These are phyloP conservation scores for Raffaelea albimanens DNA, from an alignment of 2,329 filamentous ascomycete species.

Conservation along the genomic window DNA sequence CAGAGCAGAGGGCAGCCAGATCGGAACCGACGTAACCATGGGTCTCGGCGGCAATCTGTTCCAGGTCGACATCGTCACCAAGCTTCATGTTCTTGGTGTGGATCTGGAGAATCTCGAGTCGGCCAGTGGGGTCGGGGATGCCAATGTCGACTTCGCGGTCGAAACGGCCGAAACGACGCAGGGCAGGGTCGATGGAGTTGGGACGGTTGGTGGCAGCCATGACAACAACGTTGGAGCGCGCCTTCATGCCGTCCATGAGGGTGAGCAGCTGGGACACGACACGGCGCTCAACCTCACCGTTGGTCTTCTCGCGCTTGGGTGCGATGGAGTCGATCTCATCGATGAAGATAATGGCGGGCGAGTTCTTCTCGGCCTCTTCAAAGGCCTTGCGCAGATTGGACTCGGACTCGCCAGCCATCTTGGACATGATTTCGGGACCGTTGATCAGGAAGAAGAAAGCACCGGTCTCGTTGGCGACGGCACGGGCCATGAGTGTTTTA, in stretches of 20 bases:
- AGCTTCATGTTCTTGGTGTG: constrained; percentile 99
- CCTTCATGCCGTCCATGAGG: constrained; percentile 99
- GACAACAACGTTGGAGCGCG: constrained; percentile 94
- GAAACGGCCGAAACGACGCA: constrained; percentile 96
- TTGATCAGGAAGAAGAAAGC: constrained; percentile 99
- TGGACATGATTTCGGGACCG: constrained; percentile 98
- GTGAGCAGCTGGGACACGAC: constrained; percentile 93
- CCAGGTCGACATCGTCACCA: constrained; percentile 88
- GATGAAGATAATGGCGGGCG: constrained; percentile 98
- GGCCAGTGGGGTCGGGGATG: constrained; percentile 93
- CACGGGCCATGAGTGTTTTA: constrained; percentile 98
- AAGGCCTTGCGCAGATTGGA: constrained; percentile 98
- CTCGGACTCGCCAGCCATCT: constrained; percentile 99
- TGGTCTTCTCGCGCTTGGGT: constrained; percentile 99
- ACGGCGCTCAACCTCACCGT: constrained; percentile 96
- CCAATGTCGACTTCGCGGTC: constrained; percentile 98
- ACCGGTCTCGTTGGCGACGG: constrained; percentile 96
- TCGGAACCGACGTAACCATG: constrained; percentile 99
- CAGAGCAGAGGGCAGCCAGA: constrained; percentile 94
- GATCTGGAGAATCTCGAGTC: constrained; percentile 97
- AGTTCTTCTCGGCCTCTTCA: constrained; percentile 99
- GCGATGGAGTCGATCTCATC: constrained; percentile 99
- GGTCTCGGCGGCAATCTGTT: constrained; percentile 93
- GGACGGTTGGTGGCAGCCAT: constrained; percentile 99
- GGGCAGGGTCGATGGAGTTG: constrained; percentile 96